Base-by-base conservation (phyloP, 75 land plant genomes). In the Picea glauca region DNA sequence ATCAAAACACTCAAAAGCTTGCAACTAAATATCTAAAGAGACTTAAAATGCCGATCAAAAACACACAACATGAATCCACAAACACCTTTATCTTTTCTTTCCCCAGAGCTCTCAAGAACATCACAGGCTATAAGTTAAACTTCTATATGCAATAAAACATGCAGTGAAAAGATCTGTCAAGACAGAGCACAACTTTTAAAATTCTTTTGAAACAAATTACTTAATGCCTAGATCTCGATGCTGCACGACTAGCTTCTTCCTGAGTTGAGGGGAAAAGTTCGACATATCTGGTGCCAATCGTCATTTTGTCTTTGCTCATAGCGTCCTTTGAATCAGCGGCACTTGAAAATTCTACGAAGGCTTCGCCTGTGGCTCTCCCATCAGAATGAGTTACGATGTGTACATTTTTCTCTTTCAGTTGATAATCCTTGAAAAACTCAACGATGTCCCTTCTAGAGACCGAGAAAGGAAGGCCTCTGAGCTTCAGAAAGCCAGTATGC, bases 351-450 rank as follows among this genome's bases (percentile, higher is more conserved):
- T 93, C 91, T 70, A 94, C 99, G 80, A 77, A 96, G 3, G 94
- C 97, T 82, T 96, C 99, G 2, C 99, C 99, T 15, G 97, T 96
- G 14, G 94, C 89, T 60, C 90, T 93, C 32, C 99, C 99, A 87
- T 96, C 99, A 4, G 85, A 77, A 20, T 93, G 90, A 31, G 85
- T 79, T 11, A 87, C 94, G 78, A 96, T 94, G 67, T 89, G 93
- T 43, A 96, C 84, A 83, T 82, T 92, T 74, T 87, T 88, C 62
- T 87, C 91, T 1, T 50, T 58, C 11, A 96, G 74, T 60, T 79
- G 78, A 75, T 80, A 94, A 2, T 90, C 93, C 30, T 75, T 76
- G 70, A 96, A 96, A 78, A 96, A 96, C 5, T 94, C 89, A 18
- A 94, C 33, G 15, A 96, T 91, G 9, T 94, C 91, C 31, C 85